These are phyloP conservation scores for Botrytis pseudocinerea DNA, from an alignment of 2,329 filamentous ascomycete genomes.

Conservation along the genomic window DNA sequence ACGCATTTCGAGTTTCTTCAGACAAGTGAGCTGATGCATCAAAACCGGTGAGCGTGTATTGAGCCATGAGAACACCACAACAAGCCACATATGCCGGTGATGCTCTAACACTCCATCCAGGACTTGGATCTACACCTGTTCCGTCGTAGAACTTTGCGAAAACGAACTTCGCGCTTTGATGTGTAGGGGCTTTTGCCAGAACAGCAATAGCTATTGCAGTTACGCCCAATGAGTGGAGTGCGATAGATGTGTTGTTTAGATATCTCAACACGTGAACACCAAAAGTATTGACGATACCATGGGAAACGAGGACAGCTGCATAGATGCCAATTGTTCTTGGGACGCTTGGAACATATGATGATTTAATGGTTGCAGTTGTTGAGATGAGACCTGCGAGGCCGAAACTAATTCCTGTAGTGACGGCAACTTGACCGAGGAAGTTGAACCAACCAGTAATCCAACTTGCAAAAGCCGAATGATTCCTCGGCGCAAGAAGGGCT, in stretches of 20 bases:
- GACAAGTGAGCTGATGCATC: constrained; percentile 58
- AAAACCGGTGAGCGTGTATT: constrained; percentile 57
- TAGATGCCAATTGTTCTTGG: constrained; percentile 59
- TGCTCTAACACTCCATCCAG: constrained; percentile 55
- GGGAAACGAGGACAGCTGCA: constrained; percentile 55
- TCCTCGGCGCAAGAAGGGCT: constrained; percentile 54
- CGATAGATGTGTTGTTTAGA: constrained; percentile 57
- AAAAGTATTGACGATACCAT: constrained; percentile 58
- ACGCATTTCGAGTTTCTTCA: constrained; percentile 58
- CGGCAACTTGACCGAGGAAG: constrained; percentile 50
- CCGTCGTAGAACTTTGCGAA: constrained; percentile 55
- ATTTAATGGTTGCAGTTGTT: constrained; percentile 48
- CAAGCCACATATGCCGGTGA: constrained; percentile 56
- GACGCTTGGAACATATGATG: constrained; percentile 47
- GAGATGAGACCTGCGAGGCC: constrained; percentile 49
- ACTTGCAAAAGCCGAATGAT: constrained; percentile 47
- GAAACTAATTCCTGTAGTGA: constrained; percentile 51
- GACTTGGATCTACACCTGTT: constrained; percentile 45
- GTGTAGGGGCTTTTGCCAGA: constrained; percentile 57
- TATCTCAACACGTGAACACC: constrained; percentile 56
- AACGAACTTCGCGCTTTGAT: constrained; percentile 56
- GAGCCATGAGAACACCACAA: constrained; percentile 54
- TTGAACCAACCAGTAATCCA: constrained; percentile 54
- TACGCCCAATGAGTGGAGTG: constrained; percentile 55
- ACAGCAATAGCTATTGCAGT: constrained; percentile 55